A percentile compares a stretch with the other conserved stretches of the same genome.
Conservation (phyloP, 306 rosid genomes). For the Malus orientalis region DNA sequence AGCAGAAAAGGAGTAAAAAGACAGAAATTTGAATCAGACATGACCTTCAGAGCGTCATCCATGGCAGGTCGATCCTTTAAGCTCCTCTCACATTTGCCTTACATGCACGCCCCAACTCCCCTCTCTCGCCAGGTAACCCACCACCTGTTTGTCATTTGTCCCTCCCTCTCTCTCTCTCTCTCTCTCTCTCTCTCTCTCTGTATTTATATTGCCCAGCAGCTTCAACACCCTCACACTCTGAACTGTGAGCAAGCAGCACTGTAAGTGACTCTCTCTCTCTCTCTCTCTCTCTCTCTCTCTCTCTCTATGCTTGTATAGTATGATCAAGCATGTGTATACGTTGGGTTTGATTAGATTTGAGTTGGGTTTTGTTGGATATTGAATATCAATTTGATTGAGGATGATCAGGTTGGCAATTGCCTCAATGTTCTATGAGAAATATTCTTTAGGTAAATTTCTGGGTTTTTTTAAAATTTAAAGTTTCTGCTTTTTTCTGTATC, state of each 20-base stretch:
- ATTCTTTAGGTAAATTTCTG: background rate
- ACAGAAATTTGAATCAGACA: background rate
- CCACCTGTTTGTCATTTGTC: background rate
- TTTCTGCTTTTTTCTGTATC: background rate
- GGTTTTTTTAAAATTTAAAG: background rate
- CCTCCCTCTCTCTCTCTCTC: background rate
- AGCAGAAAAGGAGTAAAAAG: background rate
- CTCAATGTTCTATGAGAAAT: background rate
- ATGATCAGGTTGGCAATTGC: background rate
- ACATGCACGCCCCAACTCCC: conserved; percentile 18
- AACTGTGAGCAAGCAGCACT: background rate
- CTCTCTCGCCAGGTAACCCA: conserved; percentile 45
- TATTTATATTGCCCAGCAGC: background rate
- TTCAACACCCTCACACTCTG: background rate
- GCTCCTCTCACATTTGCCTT: conserved; percentile 12
- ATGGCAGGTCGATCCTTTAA: conserved; percentile 23
- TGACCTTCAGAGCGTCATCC: conserved; percentile 10
- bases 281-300: background rate
- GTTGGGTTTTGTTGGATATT: background rate
- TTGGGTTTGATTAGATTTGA: background rate
- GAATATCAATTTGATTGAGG: background rate
- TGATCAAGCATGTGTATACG: background rate
- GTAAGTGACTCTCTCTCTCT: background rate
- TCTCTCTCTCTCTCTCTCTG: background rate
- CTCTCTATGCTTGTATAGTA: background rate